Evolutionary conservation across 2,329 filamentous ascomycete genomes (phyloP).

Genomic region (Boeremia exigua): DNA sequence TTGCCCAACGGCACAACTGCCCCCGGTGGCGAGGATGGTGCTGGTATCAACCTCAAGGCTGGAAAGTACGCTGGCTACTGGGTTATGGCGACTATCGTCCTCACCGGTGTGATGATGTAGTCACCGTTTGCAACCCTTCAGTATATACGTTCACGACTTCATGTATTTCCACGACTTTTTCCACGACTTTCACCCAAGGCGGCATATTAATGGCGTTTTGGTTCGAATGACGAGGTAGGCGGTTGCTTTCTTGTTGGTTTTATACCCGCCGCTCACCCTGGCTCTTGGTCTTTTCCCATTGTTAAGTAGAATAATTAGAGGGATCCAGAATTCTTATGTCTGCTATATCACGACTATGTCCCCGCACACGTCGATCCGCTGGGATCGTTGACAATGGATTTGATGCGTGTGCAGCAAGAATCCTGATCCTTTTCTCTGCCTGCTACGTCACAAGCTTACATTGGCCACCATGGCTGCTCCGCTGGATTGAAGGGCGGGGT

Average conservation of each 20-base stretch:
- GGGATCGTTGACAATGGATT: no score
- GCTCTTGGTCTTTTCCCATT: no score
- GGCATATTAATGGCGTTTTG: no score
- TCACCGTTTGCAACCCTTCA: background rate
- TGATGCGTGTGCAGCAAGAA: background rate
- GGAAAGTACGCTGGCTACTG: constrained; percentile 48
- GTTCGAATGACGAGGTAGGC: no score
- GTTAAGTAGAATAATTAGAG: no score
- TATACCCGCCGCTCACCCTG: no score
- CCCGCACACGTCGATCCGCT: no score
- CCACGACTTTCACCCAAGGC: no score
- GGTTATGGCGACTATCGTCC: constrained; percentile 47
- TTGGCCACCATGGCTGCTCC: background rate
- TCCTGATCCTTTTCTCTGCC: background rate
- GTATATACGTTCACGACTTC: background rate
- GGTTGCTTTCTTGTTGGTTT: no score
- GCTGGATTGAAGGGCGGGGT: background rate
- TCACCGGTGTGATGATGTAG: constrained; percentile 26
- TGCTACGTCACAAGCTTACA: background rate
- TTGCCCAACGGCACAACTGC: constrained; percentile 64
- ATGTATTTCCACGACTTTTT: background rate
- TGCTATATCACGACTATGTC: no score
- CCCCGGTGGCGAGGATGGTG: constrained; percentile 45
- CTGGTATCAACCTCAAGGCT: constrained; percentile 25
- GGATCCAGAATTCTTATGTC: no score